Base-by-base conservation (phyloP, 208 protist genomes). In the Crithidia brevicula region DNA sequence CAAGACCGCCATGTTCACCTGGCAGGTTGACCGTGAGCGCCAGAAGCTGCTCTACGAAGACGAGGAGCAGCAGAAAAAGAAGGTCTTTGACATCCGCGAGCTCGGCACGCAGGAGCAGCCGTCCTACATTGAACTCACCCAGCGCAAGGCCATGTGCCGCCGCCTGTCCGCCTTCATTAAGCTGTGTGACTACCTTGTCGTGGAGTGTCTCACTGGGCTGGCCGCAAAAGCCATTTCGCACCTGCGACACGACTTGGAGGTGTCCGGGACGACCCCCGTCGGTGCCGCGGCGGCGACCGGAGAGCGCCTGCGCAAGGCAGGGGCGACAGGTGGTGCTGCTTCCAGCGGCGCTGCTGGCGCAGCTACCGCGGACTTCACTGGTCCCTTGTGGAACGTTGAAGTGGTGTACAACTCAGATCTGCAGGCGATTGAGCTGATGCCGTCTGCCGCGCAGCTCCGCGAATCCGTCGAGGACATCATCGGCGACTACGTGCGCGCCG, bases 111-210 rank as follows among this genome's bases (percentile, higher is more conserved):
- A 92, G 63, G 91, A 96, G 76, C 82, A 95, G 71, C 91, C 92
- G 11, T 96, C 91, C 10, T 98, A 98, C 72, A 97, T 97, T 79
- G 95, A 98, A 69, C 79, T 95, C 67, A 95, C 92, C 20, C 90
- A 97, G 77, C 92, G 91, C 42, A 93, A 94, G 73, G 86, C 90
- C 1, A 91, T 89, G 25, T 98, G 95, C 80, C 80, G 87, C 34
- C 92, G 93, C 6, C 87, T 98, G 30, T 95, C 93, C 5, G 85
- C 89, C 61, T 98, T 98, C 74, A 98, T 99, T 58, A 82, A 87
- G 45, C 82, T 99, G 36, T 96, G 89, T 62, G 97, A 99, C 79
- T 98, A 98, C 81, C 83, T 98, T 36, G 82, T 98, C 57, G 90
- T 97, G 49, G 83, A 94, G 72, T 93, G 91, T 60, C 60, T 98